Conservation (phyloP, 345 rosid species). For the Draba incana region DNA sequence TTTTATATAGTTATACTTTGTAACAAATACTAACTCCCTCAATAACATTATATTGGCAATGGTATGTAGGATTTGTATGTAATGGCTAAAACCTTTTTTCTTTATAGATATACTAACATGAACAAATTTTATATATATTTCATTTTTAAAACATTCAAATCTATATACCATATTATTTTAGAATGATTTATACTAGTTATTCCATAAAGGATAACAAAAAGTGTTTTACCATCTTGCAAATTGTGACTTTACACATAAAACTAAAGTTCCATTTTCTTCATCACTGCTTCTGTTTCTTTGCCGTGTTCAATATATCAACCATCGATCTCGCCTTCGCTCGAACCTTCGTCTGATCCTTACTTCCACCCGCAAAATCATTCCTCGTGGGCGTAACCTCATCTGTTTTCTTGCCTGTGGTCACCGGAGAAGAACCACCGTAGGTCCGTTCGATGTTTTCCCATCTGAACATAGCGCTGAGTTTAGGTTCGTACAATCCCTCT, state of each 20-base stretch:
- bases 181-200: too few relatives aligned
- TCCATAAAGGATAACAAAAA: neutral
- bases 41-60: too few relatives aligned
- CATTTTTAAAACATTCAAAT: too few relatives aligned
- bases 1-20: too few relatives aligned
- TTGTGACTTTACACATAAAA: neutral
- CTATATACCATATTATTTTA: too few relatives aligned
- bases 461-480: slow-evolving; percentile 50
- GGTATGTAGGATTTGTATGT: too few relatives aligned
- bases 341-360: slow-evolving; percentile 44
- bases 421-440: neutral
- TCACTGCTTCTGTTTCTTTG: slow-evolving; percentile 23
- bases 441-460: slow-evolving; percentile 53
- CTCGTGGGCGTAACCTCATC: slow-evolving; percentile 14
- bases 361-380: slow-evolving; percentile 33
- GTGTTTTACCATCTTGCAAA: neutral
- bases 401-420: slow-evolving; percentile 6
- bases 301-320: slow-evolving; percentile 10
- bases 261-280: neutral
- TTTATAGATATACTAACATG: too few relatives aligned
- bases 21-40: too few relatives aligned
- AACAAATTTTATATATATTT: too few relatives aligned
- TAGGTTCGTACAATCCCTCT: slow-evolving; percentile 61
- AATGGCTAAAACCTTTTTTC: too few relatives aligned
- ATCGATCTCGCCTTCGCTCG: slow-evolving; percentile 36